phyloP scores from a whole-genome alignment of 73 alveolate species.

The Paramecium caudatum region DNA sequence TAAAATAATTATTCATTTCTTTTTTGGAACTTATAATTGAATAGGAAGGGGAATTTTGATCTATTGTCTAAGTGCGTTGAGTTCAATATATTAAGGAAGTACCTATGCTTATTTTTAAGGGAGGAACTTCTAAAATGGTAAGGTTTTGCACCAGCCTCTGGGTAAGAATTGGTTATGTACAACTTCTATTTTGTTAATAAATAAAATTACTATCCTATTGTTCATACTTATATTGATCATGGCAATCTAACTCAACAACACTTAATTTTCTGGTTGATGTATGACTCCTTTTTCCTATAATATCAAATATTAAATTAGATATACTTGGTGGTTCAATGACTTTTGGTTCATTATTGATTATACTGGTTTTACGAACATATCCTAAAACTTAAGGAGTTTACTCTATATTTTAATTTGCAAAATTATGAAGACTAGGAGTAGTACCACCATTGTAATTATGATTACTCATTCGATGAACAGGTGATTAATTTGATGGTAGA shows the following conservation, averaged over 20 bases:
- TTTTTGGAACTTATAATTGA: not conserved
- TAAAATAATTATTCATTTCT: too few relatives aligned
- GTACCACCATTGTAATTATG: slow-evolving; percentile 22
- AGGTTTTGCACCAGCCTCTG: slow-evolving; percentile 46
- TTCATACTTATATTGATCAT: slow-evolving; percentile 21
- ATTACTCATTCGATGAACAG: slow-evolving; percentile 1
- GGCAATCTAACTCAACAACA: slow-evolving; percentile 1
- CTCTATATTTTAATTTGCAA: not conserved
- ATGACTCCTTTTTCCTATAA: slow-evolving; percentile 41
- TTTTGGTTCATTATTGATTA: not conserved
- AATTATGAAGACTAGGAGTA: not conserved
- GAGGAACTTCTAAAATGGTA: slow-evolving; percentile 33
- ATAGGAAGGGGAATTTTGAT: slow-evolving; percentile 14
- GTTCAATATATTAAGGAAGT: slow-evolving; percentile 48
- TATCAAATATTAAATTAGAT: not conserved
- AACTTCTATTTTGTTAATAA: not conserved
- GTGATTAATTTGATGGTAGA: slow-evolving; percentile 11
- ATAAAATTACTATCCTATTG: slow-evolving; percentile 11
- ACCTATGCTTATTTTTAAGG: not conserved
- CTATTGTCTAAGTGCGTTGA: slow-evolving; percentile 14
- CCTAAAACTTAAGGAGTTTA: not conserved
- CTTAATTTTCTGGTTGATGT: slow-evolving; percentile 39
- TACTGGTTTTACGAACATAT: slow-evolving; percentile 29
- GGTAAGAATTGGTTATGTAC: slow-evolving; percentile 49
- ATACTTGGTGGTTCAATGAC: slow-evolving; percentile 30